Base-by-base conservation (phyloP, 177 flowering plant species). In the Viscum album region DNA sequence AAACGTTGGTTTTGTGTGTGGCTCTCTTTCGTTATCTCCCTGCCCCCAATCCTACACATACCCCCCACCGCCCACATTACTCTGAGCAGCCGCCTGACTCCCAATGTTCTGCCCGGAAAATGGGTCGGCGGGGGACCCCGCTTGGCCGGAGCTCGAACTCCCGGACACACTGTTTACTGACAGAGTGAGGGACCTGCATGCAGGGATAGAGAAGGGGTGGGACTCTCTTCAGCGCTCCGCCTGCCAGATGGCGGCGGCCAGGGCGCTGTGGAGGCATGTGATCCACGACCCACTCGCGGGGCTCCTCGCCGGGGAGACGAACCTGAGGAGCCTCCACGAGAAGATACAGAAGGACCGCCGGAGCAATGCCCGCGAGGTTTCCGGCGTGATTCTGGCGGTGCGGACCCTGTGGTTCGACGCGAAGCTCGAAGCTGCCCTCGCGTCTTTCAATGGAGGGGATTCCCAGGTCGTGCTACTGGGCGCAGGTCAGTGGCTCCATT, bases 361-460 rank as follows among this genome's bases (percentile, higher is more conserved):
- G 35, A 88, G 76, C 75, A 90, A 90, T 74, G 92, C 98, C 28
- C 83, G 85, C 28, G 96, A 89, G 75, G 68, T 88, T n/a, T 88
- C 96, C 0, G 96, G 96, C 7, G 95, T 92, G 66, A 85, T 92
- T 66, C 87, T 92, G 63, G 98, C 96, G 11, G 90, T 92, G 64
- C 83, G 98, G 54, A 89, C 96, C 24, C 91, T 92, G 33, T 90
- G 98, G 98, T 92, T 92, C 67, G 98, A 92, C 71, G 75, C 88
- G 15, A 84, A 83, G 67, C 75, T 92, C 60, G 89, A 92, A 80
- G 89, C 81, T 45, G 89, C 91, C 47, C 79, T 90, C 59, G 71
- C 45, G 50, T 89, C 89, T 64, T 85, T 84, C 58, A 70, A 58
- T 35, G 81, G 77, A 26, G 80, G 71, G 34, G 88, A 76, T 63